Evolutionary conservation across 2,329 filamentous ascomycete genomes (phyloP), one percentile per base, ranked within the genome.

Genomic region (Periconia macrospinosa): DNA sequence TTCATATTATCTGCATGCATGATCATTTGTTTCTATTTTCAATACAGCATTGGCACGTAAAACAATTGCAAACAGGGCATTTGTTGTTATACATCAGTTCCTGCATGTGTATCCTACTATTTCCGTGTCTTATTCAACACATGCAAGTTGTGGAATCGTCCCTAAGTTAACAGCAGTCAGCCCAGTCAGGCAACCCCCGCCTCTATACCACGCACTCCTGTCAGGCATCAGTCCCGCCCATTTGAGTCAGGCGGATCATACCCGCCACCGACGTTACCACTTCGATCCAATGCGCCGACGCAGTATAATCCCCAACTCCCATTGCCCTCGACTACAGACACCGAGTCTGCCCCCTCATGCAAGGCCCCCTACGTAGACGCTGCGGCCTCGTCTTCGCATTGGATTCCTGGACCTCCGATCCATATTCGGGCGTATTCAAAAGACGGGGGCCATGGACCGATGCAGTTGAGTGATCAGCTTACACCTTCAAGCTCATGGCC

Each of bases 111-210:
- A 27, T 18, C 30, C 35, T 49, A n/a, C 27, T 13, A 27, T 27
- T 33, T 20, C 27, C 11, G 27, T 6, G 14, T 35, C 35, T 45
- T n/a, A n/a, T 23, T 40, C 35, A n/a, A 6, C 17, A 17, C 10
- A n/a, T 19, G 9, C 19, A 27, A 45, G 27, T 30, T 41, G 33
- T 30, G 23, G 33, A 47, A 47, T 42, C 6, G 19, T 46, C 17
- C 43, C 49, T 46, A 47, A 51, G 46, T 46, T 51, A 46, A 51
- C 42, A 11, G 35, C 17, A 30, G 33, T 17, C 43, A 51, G 49
- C 33, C 49, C 49, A 46, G 43, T 33, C 13, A 23, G 23, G 17
- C 20, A 20, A 18, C 14, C 11, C 2, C 43, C 19, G 30, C 19
- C 18, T 46, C 49, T 27, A 11, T 30, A 17, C 49, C 20, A 10